These are phyloP conservation scores for Lonicera japonica DNA, from an alignment of 129 eudicot species.

Conservation along the genomic window DNA sequence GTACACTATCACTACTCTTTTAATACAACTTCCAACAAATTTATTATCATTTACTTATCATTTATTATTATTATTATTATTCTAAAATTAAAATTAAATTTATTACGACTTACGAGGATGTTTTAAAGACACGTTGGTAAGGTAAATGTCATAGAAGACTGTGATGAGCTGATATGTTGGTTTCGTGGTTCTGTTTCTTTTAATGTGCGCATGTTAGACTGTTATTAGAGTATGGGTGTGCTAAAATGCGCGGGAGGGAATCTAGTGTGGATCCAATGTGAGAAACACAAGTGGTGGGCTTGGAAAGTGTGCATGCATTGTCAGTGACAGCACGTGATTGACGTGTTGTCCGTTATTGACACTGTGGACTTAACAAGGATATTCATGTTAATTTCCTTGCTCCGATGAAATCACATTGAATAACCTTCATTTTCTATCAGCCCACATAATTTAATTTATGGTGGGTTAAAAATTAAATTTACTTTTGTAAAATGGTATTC, in stretches of 20 bases:
- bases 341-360: not conserved
- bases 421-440: too few relatives aligned
- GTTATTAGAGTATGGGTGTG: not conserved
- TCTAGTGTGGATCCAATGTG: not conserved
- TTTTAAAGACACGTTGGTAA: not conserved
- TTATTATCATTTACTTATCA: not conserved
- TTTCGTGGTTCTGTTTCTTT: not conserved
- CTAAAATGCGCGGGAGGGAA: not conserved
- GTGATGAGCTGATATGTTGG: not conserved
- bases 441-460: too few relatives aligned
- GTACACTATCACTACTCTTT: slow-evolving; percentile 15
- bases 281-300: not conserved
- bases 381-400: too few relatives aligned
- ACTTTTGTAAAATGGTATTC: too few relatives aligned
- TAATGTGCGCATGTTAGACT: not conserved
- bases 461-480: too few relatives aligned
- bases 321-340: slow-evolving; percentile 29
- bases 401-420: not conserved
- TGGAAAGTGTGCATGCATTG: not conserved
- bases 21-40: not conserved
- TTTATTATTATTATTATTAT: not conserved
- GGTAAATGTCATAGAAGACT: not conserved
- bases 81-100: not conserved
- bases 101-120: not conserved
- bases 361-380: not conserved